A percentile compares a stretch with the other conserved stretches of the same genome.
phyloP scores from a whole-genome alignment of 148 eudicot species.

The Vaccinium darrowii region DNA sequence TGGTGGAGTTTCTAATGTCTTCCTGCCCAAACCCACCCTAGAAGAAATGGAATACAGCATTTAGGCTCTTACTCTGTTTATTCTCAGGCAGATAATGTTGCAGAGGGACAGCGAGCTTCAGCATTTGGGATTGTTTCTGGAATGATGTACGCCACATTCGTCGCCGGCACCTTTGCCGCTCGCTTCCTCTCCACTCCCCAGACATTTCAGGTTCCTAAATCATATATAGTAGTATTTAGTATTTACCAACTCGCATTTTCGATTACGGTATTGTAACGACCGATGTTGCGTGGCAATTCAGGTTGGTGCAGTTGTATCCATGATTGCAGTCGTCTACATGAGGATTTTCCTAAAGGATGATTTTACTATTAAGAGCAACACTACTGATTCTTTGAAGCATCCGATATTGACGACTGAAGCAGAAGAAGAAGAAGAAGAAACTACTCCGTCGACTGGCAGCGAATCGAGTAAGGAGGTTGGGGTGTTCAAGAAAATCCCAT shows the following conservation, averaged over 20 bases:
- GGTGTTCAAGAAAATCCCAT: constrained; percentile 40
- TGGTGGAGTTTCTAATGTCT: too few species aligned
- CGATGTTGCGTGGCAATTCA: constrained; percentile 15
- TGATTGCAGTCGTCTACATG: constrained; percentile 69
- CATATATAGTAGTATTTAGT: too few species aligned
- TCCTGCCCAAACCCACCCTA: too few species aligned
- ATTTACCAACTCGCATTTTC: background rate
- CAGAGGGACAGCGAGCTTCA: constrained; percentile 54
- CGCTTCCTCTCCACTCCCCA: constrained; percentile 67
- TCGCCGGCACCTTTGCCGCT: constrained; percentile 67
- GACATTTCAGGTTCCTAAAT: constrained; percentile 46
- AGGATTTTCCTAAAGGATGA: constrained; percentile 59
- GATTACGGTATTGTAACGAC: background rate
- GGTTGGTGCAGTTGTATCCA: constrained; percentile 57
- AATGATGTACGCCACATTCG: constrained; percentile 55
- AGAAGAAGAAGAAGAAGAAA: constrained; percentile 7
- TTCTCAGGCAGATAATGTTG: constrained; percentile 62
- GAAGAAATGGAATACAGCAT: too few species aligned
- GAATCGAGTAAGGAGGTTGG: constrained; percentile 22
- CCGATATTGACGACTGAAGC: constrained; percentile 30
- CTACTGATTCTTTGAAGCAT: constrained; percentile 18
- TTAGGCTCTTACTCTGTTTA: too few species aligned
- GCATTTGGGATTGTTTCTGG: constrained; percentile 70
- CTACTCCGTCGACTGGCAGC: background rate
- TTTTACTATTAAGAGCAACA: background rate